A percentile compares a stretch with the other conserved stretches of the same genome.
phyloP scores from a whole-genome alignment of 495 filamentous ascomycete genomes.

The Beverwykella pulmonaria region DNA sequence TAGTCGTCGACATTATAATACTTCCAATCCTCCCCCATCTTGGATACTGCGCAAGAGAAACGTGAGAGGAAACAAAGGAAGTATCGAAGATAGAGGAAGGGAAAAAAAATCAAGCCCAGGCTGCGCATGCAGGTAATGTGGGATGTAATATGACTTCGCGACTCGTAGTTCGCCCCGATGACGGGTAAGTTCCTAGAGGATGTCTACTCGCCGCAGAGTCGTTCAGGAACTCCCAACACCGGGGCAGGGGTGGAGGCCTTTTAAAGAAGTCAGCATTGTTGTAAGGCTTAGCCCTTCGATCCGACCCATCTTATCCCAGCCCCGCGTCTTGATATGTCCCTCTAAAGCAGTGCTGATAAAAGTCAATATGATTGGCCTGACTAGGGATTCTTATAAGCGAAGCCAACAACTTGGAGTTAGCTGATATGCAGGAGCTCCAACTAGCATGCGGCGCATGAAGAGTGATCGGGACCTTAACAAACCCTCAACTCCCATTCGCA shows the following conservation, averaged over 20 bases:
- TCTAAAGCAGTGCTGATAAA: conserved; percentile 14
- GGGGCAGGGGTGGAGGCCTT: background rate
- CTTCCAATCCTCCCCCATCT: conserved; percentile 21
- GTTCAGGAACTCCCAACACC: background rate
- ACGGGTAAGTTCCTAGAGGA: background rate
- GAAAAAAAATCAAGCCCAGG: background rate
- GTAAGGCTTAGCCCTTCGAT: background rate
- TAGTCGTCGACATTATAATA: conserved; percentile 30
- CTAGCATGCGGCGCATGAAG: background rate
- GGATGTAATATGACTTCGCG: background rate
- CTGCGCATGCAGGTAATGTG: background rate
- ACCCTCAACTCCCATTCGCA: background rate
- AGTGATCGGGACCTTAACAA: background rate
- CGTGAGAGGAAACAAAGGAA: background rate
- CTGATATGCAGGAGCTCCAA: background rate
- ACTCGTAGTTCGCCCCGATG: background rate
- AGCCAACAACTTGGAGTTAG: background rate
- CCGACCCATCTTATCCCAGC: background rate
- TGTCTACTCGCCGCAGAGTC: conserved; percentile 4
- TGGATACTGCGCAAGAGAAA: background rate
- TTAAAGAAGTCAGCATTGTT: conserved; percentile 5
- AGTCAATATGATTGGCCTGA: conserved; percentile 5
- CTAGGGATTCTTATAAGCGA: background rate
- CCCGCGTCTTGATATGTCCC: background rate
- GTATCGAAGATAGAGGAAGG: background rate